Evolutionary conservation across 2,329 filamentous ascomycete genomes (phyloP).

Genomic region (Lecanosticta acicola): DNA sequence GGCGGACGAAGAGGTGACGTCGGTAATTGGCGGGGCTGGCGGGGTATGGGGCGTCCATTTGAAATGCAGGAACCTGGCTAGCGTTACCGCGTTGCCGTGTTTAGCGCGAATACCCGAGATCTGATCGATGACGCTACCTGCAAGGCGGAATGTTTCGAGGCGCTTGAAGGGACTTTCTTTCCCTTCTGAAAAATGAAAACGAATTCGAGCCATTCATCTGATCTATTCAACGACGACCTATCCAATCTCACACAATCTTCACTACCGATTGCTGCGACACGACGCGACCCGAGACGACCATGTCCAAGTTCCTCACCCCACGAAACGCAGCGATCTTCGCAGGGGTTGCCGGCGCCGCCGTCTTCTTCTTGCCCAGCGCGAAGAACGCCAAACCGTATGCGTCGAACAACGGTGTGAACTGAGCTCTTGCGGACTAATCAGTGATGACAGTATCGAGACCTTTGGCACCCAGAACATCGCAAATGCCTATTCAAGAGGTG

Average conservation of each 20-base stretch:
- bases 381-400: constrained; percentile 6
- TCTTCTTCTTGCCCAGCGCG: constrained; percentile 24
- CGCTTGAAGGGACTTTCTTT: no score
- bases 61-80: no score
- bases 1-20: constrained; percentile 1
- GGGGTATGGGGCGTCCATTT: no score
- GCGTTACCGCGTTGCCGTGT: no score
- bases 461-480: constrained; percentile 32
- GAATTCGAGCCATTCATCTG: no score
- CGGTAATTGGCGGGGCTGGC: not conserved
- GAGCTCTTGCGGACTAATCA: not conserved
- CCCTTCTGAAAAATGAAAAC: no score
- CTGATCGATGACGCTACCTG: no score
- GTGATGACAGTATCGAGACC: constrained; percentile 31
- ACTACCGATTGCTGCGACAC: no score
- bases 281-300: constrained; percentile 10
- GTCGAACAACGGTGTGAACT: not conserved
- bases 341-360: constrained; percentile 22
- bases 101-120: no score
- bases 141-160: no score
- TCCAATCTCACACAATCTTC: no score
- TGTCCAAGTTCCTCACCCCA: constrained; percentile 23
- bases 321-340: constrained; percentile 29
- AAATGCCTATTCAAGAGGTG: constrained; percentile 31
- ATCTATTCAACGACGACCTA: no score